These are phyloP conservation scores for Botrytis medusae DNA, from an alignment of 2,329 filamentous ascomycete species.

Conservation along the genomic window DNA sequence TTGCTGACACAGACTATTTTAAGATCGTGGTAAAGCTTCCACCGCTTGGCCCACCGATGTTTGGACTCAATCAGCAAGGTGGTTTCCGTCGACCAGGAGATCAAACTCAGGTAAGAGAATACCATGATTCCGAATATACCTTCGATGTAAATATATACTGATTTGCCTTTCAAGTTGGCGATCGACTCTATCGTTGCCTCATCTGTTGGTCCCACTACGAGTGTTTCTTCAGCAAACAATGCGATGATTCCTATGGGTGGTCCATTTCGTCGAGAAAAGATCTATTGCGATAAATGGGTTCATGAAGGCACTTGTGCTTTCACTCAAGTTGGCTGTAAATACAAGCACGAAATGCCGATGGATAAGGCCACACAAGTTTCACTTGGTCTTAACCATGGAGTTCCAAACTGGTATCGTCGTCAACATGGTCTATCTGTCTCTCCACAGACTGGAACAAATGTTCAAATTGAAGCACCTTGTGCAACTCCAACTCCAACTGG, in stretches of 20 bases:
- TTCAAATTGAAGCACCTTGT: constrained; percentile 6
- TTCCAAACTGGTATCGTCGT: constrained; percentile 40
- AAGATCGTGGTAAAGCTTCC: constrained; percentile 17
- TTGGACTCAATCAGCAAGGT: not conserved
- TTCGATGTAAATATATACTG: constrained; percentile 8
- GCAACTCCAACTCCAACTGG: constrained; percentile 10
- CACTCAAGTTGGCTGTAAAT: constrained; percentile 81
- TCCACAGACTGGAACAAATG: constrained; percentile 5
- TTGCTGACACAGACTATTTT: not conserved
- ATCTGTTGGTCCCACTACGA: not conserved
- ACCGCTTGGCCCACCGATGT: not conserved
- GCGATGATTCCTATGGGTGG: not conserved
- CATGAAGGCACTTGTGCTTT: constrained; percentile 83
- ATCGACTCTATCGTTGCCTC: constrained; percentile 22
- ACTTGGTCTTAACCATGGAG: constrained; percentile 68
- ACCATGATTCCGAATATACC: not conserved
- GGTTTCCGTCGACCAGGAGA: not conserved
- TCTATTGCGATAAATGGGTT: constrained; percentile 89
- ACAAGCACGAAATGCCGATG: constrained; percentile 85
- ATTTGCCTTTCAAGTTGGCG: constrained; percentile 1
- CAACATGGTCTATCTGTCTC: not conserved
- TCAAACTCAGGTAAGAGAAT: constrained; percentile 17
- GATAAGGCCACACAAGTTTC: constrained; percentile 63
- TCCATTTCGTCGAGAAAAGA: constrained; percentile 49
- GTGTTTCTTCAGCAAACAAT: not conserved